A percentile compares a stretch with the other conserved stretches of the same genome.
These are phyloP conservation scores for Aureobasidium namibiae DNA, from an alignment of 2,329 filamentous ascomycete species.

Conservation along the genomic window DNA sequence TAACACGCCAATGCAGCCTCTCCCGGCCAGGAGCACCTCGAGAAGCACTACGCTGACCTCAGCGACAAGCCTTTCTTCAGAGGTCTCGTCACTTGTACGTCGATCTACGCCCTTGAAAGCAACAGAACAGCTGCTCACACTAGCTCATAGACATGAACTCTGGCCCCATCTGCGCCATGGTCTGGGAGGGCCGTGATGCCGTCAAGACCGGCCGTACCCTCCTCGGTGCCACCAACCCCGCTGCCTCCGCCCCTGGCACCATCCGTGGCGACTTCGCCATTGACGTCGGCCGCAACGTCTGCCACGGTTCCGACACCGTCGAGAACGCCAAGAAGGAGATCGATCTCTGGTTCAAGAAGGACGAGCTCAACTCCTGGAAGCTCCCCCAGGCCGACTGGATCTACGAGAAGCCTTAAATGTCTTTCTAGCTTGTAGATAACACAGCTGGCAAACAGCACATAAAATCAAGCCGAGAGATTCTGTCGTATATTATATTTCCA, in stretches of 20 bases:
- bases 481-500: background rate
- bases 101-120: background rate
- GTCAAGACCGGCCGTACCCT: slow-evolving; percentile 97
- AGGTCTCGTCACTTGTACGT: slow-evolving; percentile 82
- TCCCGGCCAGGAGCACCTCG: slow-evolving; percentile 83
- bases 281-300: slow-evolving; percentile 94
- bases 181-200: slow-evolving; percentile 98
- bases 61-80: slow-evolving; percentile 93
- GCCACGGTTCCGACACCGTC: slow-evolving; percentile 97
- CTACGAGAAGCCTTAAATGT: slow-evolving; percentile 55
- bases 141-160: slow-evolving; percentile 73
- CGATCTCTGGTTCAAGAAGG: slow-evolving; percentile 90
- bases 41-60: slow-evolving; percentile 95
- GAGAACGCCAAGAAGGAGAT: slow-evolving; percentile 99
- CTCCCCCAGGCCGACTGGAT: slow-evolving; percentile 81
- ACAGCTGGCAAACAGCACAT: background rate
- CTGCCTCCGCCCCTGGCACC: slow-evolving; percentile 88
- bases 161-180: slow-evolving; percentile 97
- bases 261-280: slow-evolving; percentile 93
- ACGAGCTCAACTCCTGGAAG: slow-evolving; percentile 81
- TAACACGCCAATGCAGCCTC: background rate
- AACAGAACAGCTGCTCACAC: slow-evolving; percentile 18
- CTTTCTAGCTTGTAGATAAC: background rate
- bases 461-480: background rate
- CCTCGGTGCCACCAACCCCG: slow-evolving; percentile 98